phyloP scores from a whole-genome alignment of 768 basidiomycete genomes.

The Russula foetens region DNA sequence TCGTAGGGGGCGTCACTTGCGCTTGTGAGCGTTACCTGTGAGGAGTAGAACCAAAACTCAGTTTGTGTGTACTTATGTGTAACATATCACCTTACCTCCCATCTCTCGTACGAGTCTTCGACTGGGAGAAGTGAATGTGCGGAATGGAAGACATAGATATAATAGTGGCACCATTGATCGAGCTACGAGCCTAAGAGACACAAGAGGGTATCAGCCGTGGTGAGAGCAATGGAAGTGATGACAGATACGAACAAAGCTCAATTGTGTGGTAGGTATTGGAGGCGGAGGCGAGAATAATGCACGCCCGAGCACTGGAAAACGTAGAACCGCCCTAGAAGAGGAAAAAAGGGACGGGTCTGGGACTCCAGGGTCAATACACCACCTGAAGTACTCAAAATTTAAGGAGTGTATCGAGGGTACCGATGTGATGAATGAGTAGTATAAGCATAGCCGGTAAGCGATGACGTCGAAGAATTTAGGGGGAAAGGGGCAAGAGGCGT shows the following conservation, averaged over 20 bases:
- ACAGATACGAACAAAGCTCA: background rate
- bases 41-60: too few species aligned
- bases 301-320: background rate
- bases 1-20: background rate
- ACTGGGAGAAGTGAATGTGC: background rate
- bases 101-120: background rate
- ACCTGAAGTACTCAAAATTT: background rate
- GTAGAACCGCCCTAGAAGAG: background rate
- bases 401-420: background rate
- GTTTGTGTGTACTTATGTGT: too few species aligned
- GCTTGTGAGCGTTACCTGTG: background rate
- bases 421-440: constrained; percentile 15
- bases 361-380: background rate
- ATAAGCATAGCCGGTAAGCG: constrained; percentile 26
- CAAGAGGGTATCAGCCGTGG: background rate
- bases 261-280: too few species aligned
- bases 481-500: background rate
- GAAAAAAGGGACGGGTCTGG: background rate
- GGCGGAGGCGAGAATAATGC: background rate
- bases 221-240: background rate
- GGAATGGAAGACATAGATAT: background rate
- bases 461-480: constrained; percentile 39
- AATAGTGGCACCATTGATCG: background rate
- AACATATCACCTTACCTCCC: too few species aligned
- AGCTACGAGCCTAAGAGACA: background rate